A percentile compares a stretch with the other conserved stretches of the same genome.
These are phyloP conservation scores for Candida oleophila DNA, from an alignment of 805 yeast species.

Conservation along the genomic window DNA sequence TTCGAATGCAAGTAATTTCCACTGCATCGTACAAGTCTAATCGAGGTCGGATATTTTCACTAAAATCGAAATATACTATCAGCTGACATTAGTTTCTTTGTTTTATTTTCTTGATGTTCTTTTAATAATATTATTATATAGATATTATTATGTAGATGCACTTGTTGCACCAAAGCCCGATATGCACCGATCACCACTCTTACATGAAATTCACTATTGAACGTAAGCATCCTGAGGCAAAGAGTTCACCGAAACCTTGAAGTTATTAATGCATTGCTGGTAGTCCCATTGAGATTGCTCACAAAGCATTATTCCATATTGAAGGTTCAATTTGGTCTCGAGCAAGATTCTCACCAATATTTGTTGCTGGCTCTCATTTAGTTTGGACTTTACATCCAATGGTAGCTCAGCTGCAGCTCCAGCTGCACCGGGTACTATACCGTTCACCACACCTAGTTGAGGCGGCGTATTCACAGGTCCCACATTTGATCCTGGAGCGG, in stretches of 20 bases:
- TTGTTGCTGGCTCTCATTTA: constrained; percentile 58
- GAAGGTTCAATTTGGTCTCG: constrained; percentile 75
- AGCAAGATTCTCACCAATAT: constrained; percentile 61
- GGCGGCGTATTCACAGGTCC: constrained; percentile 13
- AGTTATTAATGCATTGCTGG: constrained; percentile 64
- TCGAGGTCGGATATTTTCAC: too few species aligned
- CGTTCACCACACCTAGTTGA: constrained; percentile 12
- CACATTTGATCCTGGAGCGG: constrained; percentile 10
- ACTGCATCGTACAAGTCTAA: too few species aligned
- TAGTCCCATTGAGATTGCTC: constrained; percentile 88
- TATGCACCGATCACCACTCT: too few species aligned
- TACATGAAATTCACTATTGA: too few species aligned
- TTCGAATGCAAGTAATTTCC: too few species aligned
- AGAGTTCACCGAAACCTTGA: constrained; percentile 61
- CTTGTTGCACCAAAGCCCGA: background rate
- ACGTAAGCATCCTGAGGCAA: constrained; percentile 42
- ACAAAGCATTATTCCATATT: constrained; percentile 77
- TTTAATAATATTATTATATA: background rate
- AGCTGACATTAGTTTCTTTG: background rate
- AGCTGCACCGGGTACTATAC: constrained; percentile 11
- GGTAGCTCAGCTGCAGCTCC: constrained; percentile 47
- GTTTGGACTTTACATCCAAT: constrained; percentile 50
- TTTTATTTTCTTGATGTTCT: too few species aligned
- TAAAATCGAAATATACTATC: too few species aligned
- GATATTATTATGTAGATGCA: constrained; percentile 1